A percentile compares a stretch with the other conserved stretches of the same genome.
phyloP scores from a whole-genome alignment of 768 basidiomycete genomes.

The Boletus rubescentipes region DNA sequence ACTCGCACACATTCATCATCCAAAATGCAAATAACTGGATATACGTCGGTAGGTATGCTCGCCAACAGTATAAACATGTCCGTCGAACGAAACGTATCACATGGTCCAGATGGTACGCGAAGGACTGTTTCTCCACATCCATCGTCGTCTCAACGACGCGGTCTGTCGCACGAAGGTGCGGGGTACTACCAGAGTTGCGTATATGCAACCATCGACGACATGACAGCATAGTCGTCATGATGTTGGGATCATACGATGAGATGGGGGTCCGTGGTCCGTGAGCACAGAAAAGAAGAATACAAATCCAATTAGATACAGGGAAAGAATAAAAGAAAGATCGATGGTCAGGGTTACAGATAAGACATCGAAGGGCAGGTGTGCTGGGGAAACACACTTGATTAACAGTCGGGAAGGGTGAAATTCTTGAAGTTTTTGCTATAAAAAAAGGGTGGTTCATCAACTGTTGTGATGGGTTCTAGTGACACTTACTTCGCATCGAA shows the following conservation, averaged over 20 bases:
- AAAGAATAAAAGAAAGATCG: not conserved
- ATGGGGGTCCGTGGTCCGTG: slow-evolving; percentile 1
- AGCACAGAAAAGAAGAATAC: slow-evolving; percentile 15
- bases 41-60: slow-evolving; percentile 2
- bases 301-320: slow-evolving; percentile 20
- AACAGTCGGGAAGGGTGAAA: slow-evolving; percentile 64
- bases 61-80: slow-evolving; percentile 12
- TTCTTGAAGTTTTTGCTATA: slow-evolving; percentile 68
- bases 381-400: not conserved
- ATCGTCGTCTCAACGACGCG: not conserved
- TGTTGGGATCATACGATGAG: not conserved
- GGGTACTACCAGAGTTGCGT: not conserved
- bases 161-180: not conserved
- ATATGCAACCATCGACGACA: not conserved
- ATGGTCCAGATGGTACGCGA: slow-evolving; percentile 11
- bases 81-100: slow-evolving; percentile 11
- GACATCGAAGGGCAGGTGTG: not conserved
- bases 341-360: slow-evolving; percentile 6
- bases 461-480: slow-evolving; percentile 14
- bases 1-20: not conserved
- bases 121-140: not conserved
- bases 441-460: slow-evolving; percentile 15
- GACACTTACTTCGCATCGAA: slow-evolving; percentile 54
- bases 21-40: not conserved
- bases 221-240: not conserved